Evolutionary conservation across 495 filamentous ascomycete genomes (phyloP).

Genomic region (Astrothelium subdiscretum): DNA sequence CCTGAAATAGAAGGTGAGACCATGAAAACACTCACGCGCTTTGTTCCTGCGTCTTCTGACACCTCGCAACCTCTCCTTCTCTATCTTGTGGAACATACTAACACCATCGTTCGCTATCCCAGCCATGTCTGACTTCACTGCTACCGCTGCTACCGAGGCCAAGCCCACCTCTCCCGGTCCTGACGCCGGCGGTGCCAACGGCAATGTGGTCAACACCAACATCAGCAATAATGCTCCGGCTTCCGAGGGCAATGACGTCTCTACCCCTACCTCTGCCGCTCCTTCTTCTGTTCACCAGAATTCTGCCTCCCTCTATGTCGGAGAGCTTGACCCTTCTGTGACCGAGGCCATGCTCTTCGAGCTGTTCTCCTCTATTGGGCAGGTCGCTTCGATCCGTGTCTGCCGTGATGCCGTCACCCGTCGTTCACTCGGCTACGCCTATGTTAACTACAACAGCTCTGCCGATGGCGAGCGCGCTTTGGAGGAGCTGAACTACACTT

Average conservation of each 20-base stretch:
- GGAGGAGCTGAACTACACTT: slow-evolving; percentile 98
- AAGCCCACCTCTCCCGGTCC: slow-evolving; percentile 41
- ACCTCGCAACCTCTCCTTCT: neutral
- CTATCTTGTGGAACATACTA: neutral
- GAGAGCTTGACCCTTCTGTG: slow-evolving; percentile 92
- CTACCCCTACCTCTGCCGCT: slow-evolving; percentile 60
- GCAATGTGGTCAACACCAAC: slow-evolving; percentile 55
- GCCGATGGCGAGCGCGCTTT: slow-evolving; percentile 93
- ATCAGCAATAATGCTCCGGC: slow-evolving; percentile 38
- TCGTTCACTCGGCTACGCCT: slow-evolving; percentile 97
- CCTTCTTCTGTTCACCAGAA: slow-evolving; percentile 62
- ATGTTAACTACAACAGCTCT: slow-evolving; percentile 99
- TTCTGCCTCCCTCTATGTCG: slow-evolving; percentile 96
- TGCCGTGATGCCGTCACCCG: slow-evolving; percentile 98
- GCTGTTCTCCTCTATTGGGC: slow-evolving; percentile 98
- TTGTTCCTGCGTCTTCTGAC: neutral
- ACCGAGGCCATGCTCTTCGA: slow-evolving; percentile 99
- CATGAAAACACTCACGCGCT: neutral
- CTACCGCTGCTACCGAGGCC: slow-evolving; percentile 57
- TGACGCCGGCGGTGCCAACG: slow-evolving; percentile 51
- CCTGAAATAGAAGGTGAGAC: slow-evolving; percentile 1
- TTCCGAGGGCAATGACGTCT: slow-evolving; percentile 47
- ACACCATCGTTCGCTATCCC: neutral
- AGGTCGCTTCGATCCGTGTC: slow-evolving; percentile 98
- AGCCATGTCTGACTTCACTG: slow-evolving; percentile 30